A percentile compares a stretch with the other conserved stretches of the same genome.
Conservation (phyloP, 768 basidiomycete species). For the Wakefieldia striispora region DNA sequence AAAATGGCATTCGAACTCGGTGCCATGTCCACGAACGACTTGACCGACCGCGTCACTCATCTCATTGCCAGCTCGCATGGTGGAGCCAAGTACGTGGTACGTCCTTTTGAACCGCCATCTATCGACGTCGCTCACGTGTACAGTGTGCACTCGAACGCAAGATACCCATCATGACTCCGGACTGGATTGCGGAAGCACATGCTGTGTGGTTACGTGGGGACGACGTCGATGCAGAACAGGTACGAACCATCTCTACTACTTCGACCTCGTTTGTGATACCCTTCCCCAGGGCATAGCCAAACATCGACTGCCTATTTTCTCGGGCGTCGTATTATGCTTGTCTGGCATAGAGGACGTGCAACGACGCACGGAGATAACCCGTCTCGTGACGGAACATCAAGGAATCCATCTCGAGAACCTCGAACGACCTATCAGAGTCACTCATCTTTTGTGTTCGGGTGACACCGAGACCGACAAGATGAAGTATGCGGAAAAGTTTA, state of each 20-base stretch:
- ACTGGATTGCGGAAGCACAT: constrained; percentile 76
- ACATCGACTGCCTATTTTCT: constrained; percentile 73
- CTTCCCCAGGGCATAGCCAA: constrained; percentile 48
- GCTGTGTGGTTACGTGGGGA: constrained; percentile 76
- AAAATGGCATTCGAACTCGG: constrained; percentile 81
- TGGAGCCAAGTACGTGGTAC: constrained; percentile 79
- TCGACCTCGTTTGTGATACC: background rate
- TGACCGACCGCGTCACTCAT: constrained; percentile 88
- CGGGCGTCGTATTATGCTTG: constrained; percentile 63
- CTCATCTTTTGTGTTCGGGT: constrained; percentile 79
- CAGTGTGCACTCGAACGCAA: constrained; percentile 82
- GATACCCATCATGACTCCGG: constrained; percentile 74
- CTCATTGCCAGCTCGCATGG: constrained; percentile 80
- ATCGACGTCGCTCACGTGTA: background rate
- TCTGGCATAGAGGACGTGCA: constrained; percentile 71
- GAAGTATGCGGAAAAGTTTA: constrained; percentile 74
- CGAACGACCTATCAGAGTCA: constrained; percentile 75
- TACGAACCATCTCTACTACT: constrained; percentile 27
- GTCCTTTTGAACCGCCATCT: constrained; percentile 13
- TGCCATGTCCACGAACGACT: constrained; percentile 61
- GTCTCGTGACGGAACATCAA: constrained; percentile 53
- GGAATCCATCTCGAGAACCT: constrained; percentile 75
- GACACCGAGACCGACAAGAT: constrained; percentile 72
- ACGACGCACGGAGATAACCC: constrained; percentile 61
- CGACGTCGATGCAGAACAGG: constrained; percentile 67